phyloP scores from a whole-genome alignment of 768 basidiomycete genomes.

The Termitomyces sp. region DNA sequence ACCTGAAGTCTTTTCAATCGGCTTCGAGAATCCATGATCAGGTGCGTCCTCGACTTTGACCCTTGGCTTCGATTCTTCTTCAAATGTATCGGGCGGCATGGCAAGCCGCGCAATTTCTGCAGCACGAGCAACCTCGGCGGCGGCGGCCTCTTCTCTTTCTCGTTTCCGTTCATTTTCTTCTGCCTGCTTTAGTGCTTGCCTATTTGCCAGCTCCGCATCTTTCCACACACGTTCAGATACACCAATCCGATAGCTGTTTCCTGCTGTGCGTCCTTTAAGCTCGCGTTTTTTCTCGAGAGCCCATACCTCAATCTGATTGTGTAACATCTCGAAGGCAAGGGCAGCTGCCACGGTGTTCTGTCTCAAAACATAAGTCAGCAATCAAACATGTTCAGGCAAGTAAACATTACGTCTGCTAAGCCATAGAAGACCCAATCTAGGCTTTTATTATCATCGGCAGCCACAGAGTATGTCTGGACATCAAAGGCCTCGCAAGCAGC shows the following conservation, averaged over 20 bases:
- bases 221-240: neutral
- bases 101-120: constrained; percentile 6
- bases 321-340: constrained; percentile 7
- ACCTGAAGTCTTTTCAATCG: neutral
- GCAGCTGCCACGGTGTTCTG: constrained; percentile 11
- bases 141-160: constrained; percentile 1
- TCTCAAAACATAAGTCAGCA: neutral
- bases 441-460: neutral
- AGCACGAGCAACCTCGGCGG: constrained; percentile 1
- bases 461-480: constrained; percentile 2
- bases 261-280: constrained; percentile 3
- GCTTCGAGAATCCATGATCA: neutral
- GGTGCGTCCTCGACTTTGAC: constrained; percentile 2
- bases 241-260: constrained; percentile 1
- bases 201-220: neutral
- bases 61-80: neutral
- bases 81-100: neutral
- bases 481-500: constrained; percentile 6
- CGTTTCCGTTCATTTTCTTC: neutral
- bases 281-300: neutral
- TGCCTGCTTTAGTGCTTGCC: neutral
- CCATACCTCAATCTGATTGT: constrained; percentile 9
- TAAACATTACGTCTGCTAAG: constrained; percentile 1
- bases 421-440: constrained; percentile 7
- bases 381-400: neutral